Evolutionary conservation across 495 filamentous ascomycete species (phyloP), one percentile per base, ranked within the genome.

Genomic region (Aspergillus bertholletiae): DNA sequence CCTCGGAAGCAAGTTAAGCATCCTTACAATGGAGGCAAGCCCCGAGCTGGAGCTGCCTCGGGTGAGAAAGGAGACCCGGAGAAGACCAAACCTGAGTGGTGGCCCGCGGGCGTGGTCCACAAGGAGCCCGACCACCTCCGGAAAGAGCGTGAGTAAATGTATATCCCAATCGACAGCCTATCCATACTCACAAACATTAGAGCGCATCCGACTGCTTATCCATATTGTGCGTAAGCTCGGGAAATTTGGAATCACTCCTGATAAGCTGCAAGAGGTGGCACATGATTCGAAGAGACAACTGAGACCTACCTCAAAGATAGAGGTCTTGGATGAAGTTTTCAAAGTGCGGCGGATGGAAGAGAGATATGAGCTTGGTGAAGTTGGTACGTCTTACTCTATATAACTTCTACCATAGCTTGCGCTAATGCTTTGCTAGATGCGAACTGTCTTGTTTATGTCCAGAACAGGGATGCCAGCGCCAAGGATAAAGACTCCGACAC

Each of bases 111-210:
- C 53, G 65, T 70, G 28, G 75, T 82, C 24, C 90, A 94, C 68
- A 88, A 81, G 62, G 92, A 96, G 72, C 91, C 92, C 0, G 90
- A 96, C 60, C 92, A 97, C 67, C 60, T 92, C 27, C 76, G 78
- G 59, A 96, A 88, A 74, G 80, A 81, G 54, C 84, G 90, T 94
- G 71, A 69, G 82, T 60, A 18, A 50, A 7, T n/a, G 15, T 51
- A 8, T 12, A 11, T n/a, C 32, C 27, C 50, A 18, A 43, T 6
- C 27, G 17, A 17, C 8, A 18, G 24, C 23, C 20, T 44, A 4
- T 20, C 18, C 5, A n/a, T n/a, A 41, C 12, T 20, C 5, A 23
- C 44, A 27, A 27, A 57, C 45, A 20, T 43, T 26, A 78, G 75
- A 71, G 44, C 69, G 75, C 15, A 60, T 78, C 51, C 61, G 63